Evolutionary conservation across 116 monocot genomes (phyloP), one percentile per base, ranked within the genome.

Genomic region (Trichopus zeylanicus): DNA sequence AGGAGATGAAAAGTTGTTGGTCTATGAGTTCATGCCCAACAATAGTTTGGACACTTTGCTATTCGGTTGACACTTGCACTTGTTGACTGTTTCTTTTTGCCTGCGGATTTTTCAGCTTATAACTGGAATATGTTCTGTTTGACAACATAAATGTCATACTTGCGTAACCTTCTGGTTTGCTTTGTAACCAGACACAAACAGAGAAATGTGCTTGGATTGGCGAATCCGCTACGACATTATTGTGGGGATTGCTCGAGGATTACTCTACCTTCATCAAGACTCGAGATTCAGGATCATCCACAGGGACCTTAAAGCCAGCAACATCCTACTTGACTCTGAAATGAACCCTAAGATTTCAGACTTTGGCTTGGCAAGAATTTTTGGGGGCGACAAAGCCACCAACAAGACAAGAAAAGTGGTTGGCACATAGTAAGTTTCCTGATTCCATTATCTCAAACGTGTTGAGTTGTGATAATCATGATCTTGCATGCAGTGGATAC

Each of bases 311-410:
- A 72, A 72, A 26, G 65, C 72, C 4, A 54, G 73, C 55, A 73
- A 73, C 47, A 48, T 73, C 31, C 73, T 73, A 1, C 67, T 73
- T 1, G 67, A 60, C 32, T 22, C 46, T 15, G 73, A 48, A 12
- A 67, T 73, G 73, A 67, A 60, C 31, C 73, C 73, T 4, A 73
- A 73, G 31, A 73, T 73, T 32, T 73, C 66, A 5, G 73, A 73
- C 42, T 73, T 73, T 26, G 73, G 73, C 9, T 47, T 52, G 55
- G 66, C 73, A n/a, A 53, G 73, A 33, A 55, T 73, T 27, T 60
- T 73, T 26, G 61, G 51, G 27, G 60, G 67, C 3, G 57, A 73
- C 16, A 37, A 61, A 6, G 15, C 51, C 0, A 33, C 61, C 16
- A 55, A 7, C 3, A 67, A 53, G 25, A 73, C 66, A 29, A 24